These are phyloP conservation scores for Pistacia atlantica DNA, from an alignment of 345 rosid species.

Conservation along the genomic window DNA sequence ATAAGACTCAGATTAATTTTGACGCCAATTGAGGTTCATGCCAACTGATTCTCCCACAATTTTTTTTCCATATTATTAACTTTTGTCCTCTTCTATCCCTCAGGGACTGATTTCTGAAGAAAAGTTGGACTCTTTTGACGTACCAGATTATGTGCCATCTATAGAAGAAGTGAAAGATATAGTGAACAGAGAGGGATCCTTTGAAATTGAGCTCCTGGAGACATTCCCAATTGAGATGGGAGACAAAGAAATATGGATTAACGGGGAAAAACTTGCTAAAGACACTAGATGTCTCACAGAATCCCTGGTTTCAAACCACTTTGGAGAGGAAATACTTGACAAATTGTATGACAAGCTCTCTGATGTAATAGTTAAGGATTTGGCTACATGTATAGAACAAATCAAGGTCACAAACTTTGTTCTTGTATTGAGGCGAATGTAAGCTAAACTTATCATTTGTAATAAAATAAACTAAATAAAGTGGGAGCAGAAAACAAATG, in stretches of 20 bases:
- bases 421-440: background rate
- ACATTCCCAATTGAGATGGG: background rate
- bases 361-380: background rate
- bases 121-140: slow-evolving; percentile 26
- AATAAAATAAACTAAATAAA: background rate
- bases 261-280: background rate
- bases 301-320: slow-evolving; percentile 19
- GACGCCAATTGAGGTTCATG: no score
- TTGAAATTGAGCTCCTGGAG: slow-evolving; percentile 15
- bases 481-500: no score
- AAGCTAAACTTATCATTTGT: background rate
- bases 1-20: no score
- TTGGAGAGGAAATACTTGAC: slow-evolving; percentile 21
- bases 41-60: background rate
- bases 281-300: slow-evolving; percentile 9
- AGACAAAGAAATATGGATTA: background rate
- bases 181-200: slow-evolving; percentile 14
- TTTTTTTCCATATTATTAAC: background rate
- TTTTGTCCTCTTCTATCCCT: no score
- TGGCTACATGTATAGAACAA: background rate
- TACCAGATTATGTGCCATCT: slow-evolving; percentile 24
- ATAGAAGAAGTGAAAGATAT: slow-evolving; percentile 16
- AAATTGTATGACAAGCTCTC: slow-evolving; percentile 21
- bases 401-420: background rate
- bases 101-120: slow-evolving; percentile 25